Evolutionary conservation across 2,329 filamentous ascomycete species (phyloP).

Genomic region (Colletotrichum abscissum): DNA sequence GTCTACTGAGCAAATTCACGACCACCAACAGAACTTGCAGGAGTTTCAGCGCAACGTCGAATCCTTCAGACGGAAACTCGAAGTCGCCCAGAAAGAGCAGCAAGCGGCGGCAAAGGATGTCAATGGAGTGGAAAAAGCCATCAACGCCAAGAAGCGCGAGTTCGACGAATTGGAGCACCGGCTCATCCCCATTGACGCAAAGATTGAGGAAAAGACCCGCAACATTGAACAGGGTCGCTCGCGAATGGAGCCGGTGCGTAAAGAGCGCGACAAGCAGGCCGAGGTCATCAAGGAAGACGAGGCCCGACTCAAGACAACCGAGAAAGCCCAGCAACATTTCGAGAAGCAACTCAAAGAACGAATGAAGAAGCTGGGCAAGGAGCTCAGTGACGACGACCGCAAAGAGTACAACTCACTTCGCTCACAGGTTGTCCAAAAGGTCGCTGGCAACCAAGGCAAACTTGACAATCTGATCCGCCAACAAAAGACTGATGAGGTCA

Average conservation of each 20-base stretch:
- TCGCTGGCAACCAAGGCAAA: slow-evolving; percentile 83
- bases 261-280: slow-evolving; percentile 80
- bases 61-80: slow-evolving; percentile 82
- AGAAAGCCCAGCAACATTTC: slow-evolving; percentile 90
- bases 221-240: slow-evolving; percentile 76
- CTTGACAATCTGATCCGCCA: slow-evolving; percentile 90
- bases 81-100: slow-evolving; percentile 87
- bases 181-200: slow-evolving; percentile 91
- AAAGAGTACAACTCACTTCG: slow-evolving; percentile 90
- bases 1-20: slow-evolving; percentile 89
- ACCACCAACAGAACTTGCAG: slow-evolving; percentile 93
- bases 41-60: slow-evolving; percentile 91
- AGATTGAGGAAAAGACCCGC: slow-evolving; percentile 81
- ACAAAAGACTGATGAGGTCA: slow-evolving; percentile 90
- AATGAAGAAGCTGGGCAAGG: slow-evolving; percentile 86
- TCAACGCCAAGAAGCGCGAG: slow-evolving; percentile 86
- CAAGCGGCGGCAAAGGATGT: slow-evolving; percentile 81
- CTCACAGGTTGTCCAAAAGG: slow-evolving; percentile 85
- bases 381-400: slow-evolving; percentile 86
- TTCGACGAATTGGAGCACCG: slow-evolving; percentile 88
- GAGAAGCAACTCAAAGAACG: slow-evolving; percentile 88
- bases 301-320: slow-evolving; percentile 84
- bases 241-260: slow-evolving; percentile 76
- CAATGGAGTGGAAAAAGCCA: slow-evolving; percentile 83
- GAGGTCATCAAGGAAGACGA: slow-evolving; percentile 77